phyloP scores from a whole-genome alignment of 768 basidiomycete genomes.

The Rhizopogon roseolus region DNA sequence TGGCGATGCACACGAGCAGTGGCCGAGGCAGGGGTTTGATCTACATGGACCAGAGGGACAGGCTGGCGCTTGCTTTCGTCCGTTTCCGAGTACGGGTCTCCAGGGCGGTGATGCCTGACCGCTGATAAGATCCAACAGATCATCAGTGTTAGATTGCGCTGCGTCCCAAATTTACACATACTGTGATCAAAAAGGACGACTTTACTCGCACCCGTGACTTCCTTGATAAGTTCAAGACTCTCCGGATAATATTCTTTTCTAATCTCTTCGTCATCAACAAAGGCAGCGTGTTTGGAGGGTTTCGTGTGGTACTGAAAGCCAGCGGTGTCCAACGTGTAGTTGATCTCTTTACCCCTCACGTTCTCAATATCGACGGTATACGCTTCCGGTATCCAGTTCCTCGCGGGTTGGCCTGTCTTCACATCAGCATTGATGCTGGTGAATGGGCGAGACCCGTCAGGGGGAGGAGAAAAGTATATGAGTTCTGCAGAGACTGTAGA shows the following conservation, averaged over 20 bases:
- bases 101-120: constrained; percentile 42
- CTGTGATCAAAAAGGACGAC: constrained; percentile 68
- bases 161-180: constrained; percentile 20
- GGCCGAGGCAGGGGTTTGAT: constrained; percentile 44
- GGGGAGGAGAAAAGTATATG: constrained; percentile 32
- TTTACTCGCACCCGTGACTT: constrained; percentile 52
- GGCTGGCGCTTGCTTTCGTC: constrained; percentile 39
- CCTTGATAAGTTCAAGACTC: constrained; percentile 52
- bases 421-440: constrained; percentile 30
- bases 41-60: constrained; percentile 37
- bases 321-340: constrained; percentile 40
- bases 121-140: constrained; percentile 22
- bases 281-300: constrained; percentile 41
- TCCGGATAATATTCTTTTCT: constrained; percentile 56
- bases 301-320: constrained; percentile 43
- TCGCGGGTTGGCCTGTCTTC: constrained; percentile 27
- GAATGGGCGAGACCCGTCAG: constrained; percentile 37
- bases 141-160: background rate
- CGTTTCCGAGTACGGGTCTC: constrained; percentile 26
- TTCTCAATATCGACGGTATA: constrained; percentile 42
- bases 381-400: constrained; percentile 31
- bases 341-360: constrained; percentile 45
- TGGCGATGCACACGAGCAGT: constrained; percentile 45
- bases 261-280: constrained; percentile 49
- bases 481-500: constrained; percentile 23